Base-by-base conservation (phyloP, 768 basidiomycete genomes). In the Agaricus subrufescens region DNA sequence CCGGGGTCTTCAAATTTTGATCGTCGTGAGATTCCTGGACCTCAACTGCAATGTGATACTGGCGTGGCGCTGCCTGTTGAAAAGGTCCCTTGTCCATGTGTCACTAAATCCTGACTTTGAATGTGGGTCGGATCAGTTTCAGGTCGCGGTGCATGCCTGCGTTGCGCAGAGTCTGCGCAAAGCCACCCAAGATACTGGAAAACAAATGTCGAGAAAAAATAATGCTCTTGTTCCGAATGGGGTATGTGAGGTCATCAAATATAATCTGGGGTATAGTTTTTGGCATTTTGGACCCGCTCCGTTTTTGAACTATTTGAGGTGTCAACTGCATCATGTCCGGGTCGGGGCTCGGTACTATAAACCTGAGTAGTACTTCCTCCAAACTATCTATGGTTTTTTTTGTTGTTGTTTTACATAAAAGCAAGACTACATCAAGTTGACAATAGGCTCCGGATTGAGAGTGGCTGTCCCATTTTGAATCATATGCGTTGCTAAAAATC, bases 1-100 rank as follows among this genome's bases (percentile, higher is more conserved):
- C 55, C 55, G 55, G 55, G 29, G 40, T 46, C 47, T 56, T 11
- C 42, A 34, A 56, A 56, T 56, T 56, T 56, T 56, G 54, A 56
- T 56, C 46, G 48, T 56, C 48, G 50, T 56, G 49, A 44, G 48
- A 50, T 50, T 56, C 31, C n/a, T 29, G 44, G 19, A 56, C 47
- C 27, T 56, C 26, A 40, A 56, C 48, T 49, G 47, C 54, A 56
- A 50, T 50, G 55, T 49, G 55, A 50, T 50, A 44, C 49, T 49
- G 45, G 55, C 55, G 46, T 56, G 55, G 48, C 31, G 48, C 48
- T 29, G 43, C n/a, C 50, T 49, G 39, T 19, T 56, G n/a, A 43
- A 19, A 44, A 49, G 40, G 39, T 27, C 29, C 47, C 43, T 46
- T 56, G 38, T 49, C 54, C 49, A 34, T 43, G 47, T 30, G 31